Base-by-base conservation (phyloP, 495 filamentous ascomycete species). In the Margaritispora aquatica region DNA sequence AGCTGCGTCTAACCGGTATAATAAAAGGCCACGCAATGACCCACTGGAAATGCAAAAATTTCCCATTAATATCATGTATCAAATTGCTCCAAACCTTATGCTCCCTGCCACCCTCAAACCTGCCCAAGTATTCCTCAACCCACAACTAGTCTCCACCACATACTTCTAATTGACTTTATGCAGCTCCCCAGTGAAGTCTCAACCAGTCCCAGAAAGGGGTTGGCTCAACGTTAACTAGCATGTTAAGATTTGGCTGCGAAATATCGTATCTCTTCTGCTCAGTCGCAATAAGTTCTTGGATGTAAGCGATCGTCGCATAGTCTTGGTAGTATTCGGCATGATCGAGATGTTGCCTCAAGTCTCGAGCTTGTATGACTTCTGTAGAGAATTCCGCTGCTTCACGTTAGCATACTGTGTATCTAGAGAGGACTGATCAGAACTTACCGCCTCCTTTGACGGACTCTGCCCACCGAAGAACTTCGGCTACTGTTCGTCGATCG, bases 401-500 rank as follows among this genome's bases (percentile, higher is more conserved):
- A 8, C 5, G 24, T 64, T 26, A 64, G 53, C 29, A 55, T n/a
- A 26, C n/a, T 7, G 13, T 15, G n/a, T 51, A 15, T 15, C 19
- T 10, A 38, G n/a, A 9, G 10, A 51, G 21, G 5, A 51, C 62
- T 13, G 29, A 15, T 17, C 10, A 15, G 19, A 8, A 44, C 38
- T 60, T 55, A 68, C 47, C 38, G 31, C 66, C 55, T 36, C 55
- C 59, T 62, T 51, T 59, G n/a, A 62, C 58, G 26, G 29, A 23
- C 38, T 66, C 63, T 2, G 58, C 60, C 52, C 56, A 66, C 10
- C 52, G 41, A 36, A 84, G 69, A 26, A 86, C 63, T 41, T 81
- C 76, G 9, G 73, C 70, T 0, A 83, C 71, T n/a, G 73, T 76
- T 66, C 88, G 69, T 8, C 79, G 73, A 54, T 87, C 81, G 27